A percentile compares a stretch with the other conserved stretches of the same genome.
phyloP scores from a whole-genome alignment of 2,329 filamentous ascomycete species.

The Colletotrichum sp. region DNA sequence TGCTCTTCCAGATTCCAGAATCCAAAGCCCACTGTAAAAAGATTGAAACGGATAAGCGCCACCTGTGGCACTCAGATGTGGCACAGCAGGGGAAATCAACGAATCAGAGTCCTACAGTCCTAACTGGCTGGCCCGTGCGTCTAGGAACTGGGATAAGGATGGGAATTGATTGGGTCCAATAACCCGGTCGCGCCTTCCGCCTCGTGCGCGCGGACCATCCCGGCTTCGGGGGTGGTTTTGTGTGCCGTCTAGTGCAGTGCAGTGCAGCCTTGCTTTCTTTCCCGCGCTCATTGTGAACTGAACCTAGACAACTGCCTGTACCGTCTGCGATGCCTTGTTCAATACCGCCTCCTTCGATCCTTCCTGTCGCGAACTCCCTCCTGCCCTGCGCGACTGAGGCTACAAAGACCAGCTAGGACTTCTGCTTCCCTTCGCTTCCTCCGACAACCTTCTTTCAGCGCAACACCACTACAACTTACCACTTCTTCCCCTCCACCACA shows the following conservation, averaged over 20 bases:
- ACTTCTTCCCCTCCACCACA: neutral
- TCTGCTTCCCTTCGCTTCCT: neutral
- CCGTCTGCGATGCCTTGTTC: slow-evolving; percentile 5
- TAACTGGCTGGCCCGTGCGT: neutral
- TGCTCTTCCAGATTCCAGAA: neutral
- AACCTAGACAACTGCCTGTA: slow-evolving; percentile 6
- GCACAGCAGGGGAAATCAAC: neutral
- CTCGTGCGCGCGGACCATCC: slow-evolving; percentile 3
- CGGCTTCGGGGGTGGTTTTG: neutral
- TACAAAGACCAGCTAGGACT: neutral
- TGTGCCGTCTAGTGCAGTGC: neutral
- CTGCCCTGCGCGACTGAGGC: neutral
- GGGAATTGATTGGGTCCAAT: neutral
- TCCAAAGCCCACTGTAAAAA: neutral
- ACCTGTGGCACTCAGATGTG: neutral
- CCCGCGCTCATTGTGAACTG: neutral
- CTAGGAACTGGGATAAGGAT: neutral
- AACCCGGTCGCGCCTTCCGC: slow-evolving; percentile 7
- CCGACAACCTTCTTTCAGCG: neutral
- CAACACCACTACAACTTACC: neutral
- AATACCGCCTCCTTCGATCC: neutral
- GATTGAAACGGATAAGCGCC: neutral
- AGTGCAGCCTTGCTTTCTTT: slow-evolving; percentile 3
- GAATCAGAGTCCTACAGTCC: neutral
- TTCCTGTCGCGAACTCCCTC: neutral